Evolutionary conservation across 2,329 filamentous ascomycete species (phyloP), one percentile per base, ranked within the genome.

Genomic region (Hyphodiscus sp.): DNA sequence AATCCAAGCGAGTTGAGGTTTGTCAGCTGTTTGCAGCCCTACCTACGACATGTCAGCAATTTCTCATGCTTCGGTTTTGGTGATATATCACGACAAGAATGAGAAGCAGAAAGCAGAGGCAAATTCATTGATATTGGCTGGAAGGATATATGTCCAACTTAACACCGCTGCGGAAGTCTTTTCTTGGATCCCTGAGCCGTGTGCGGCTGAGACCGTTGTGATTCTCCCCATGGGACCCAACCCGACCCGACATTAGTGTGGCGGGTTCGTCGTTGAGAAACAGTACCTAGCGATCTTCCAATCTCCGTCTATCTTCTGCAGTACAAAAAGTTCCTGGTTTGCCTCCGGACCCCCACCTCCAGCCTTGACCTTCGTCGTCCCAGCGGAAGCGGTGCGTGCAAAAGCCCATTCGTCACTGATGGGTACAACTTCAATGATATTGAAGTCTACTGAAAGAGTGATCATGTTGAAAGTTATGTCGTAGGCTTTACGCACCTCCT

Each of bases 241-340:
- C 29, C 29, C 20, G 20, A 47, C 45, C 29, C 20, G 20, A 18
- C 10, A 23, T 16, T 29, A 29, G 26, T 29, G 45, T n/a, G 20
- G 45, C 16, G 45, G 20, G 16, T 47, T 47, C 6, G 45, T 47
- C 33, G 33, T 38, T 10, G 33, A 51, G 43, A 55, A 55, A 26
- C 53, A 52, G 48, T 56, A 48, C 15, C 54, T 47, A 1, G 50
- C 50, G 53, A 56, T 56, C 19, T 56, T 50, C 54, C 54, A 56
- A 16, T 20, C 38, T 15, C 50, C 47, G 18, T 48, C 47, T 2
- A 49, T 43, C 26, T 48, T 56, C 47, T 52, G 23, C 43, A 56
- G 26, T 6, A 56, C 44, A 41, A 56, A 53, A 4, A 56, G 29
- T 26, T 56, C 50, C 33, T 52, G 53, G 20, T 56, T 52, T 15